Evolutionary conservation across 2,329 filamentous ascomycete species (phyloP), one percentile per base, ranked within the genome.

Genomic region (Fusarium miscanthi): DNA sequence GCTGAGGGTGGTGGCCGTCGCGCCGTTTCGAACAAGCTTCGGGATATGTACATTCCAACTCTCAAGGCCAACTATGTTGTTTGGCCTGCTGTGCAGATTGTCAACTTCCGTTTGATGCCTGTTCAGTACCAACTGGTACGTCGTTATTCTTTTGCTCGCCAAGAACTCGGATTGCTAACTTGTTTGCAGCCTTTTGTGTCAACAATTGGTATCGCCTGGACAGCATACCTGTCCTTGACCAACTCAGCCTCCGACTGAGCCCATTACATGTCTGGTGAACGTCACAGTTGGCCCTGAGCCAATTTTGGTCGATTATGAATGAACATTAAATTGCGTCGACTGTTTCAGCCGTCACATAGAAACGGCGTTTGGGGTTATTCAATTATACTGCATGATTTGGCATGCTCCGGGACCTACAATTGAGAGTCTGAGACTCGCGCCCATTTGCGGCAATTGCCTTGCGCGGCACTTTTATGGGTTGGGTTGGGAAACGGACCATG

Each of bases 21-120:
- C 67, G 95, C 93, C 12, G 87, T 99, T 54, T 84, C 87, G 69
- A 88, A 91, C 80, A 99, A 99, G 86, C 91, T 99, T 77, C 89
- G 93, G 78, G 95, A 98, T 80, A 95, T 98, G 83, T 99, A 97
- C 81, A 82, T 98, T 64, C 94, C 95, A 19, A 95, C 96, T 13
- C 86, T 99, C 74, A 97, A 98, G 86, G 95, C 95, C 76, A 99
- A 99, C 84, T 99, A 92, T 78, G 86, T 97, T 76, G 89, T 99
- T 30, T 99, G 96, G 96, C 96, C 96, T 30, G 90, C 93, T 10
- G 96, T 99, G 48, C 96, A 99, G 84, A 91, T 98, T 72, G 89
- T 99, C 84, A 99, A 99, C 86, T 99, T 99, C 85, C 90, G 95
- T 35, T 81, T 98, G 75, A 94, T 99, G 87, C 96, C 96, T 19